Conservation (phyloP, 495 filamentous ascomycete genomes). For the Penicillium cinerascens region DNA sequence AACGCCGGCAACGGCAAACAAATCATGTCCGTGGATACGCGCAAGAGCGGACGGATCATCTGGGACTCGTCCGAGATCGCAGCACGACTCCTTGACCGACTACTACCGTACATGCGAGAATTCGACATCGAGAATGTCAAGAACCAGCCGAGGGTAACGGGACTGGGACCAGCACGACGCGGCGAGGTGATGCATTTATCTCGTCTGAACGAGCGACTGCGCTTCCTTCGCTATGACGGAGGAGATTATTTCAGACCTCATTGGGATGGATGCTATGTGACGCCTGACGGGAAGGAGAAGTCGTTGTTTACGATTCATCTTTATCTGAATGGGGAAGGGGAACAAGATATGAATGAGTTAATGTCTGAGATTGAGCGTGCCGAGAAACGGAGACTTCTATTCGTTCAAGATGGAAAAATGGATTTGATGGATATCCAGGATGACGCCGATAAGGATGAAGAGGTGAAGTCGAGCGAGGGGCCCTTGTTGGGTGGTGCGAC, state of each 20-base stretch:
- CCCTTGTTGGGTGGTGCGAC: slow-evolving; percentile 56
- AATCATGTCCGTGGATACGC: slow-evolving; percentile 49
- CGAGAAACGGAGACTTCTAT: slow-evolving; percentile 12
- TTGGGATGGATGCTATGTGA: slow-evolving; percentile 66
- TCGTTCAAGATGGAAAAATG: slow-evolving; percentile 9
- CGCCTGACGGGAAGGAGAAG: slow-evolving; percentile 52
- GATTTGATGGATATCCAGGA: slow-evolving; percentile 6
- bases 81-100: slow-evolving; percentile 57
- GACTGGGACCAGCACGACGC: slow-evolving; percentile 40
- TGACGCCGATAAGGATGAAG: not conserved
- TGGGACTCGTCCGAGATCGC: slow-evolving; percentile 63
- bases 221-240: slow-evolving; percentile 73
- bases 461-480: not conserved
- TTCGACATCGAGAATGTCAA: slow-evolving; percentile 33
- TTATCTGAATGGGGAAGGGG: slow-evolving; percentile 68
- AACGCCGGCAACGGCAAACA: slow-evolving; percentile 64
- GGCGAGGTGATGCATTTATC: slow-evolving; percentile 53
- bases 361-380: slow-evolving; percentile 18
- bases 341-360: slow-evolving; percentile 39
- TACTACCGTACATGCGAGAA: slow-evolving; percentile 46
- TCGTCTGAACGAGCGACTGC: slow-evolving; percentile 70
- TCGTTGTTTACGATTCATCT: slow-evolving; percentile 79
- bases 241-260: slow-evolving; percentile 81
- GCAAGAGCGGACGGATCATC: slow-evolving; percentile 74
- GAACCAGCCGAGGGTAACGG: slow-evolving; percentile 42